These are phyloP conservation scores for Begonia peltatifolia DNA, from an alignment of 306 rosid genomes.

Conservation along the genomic window DNA sequence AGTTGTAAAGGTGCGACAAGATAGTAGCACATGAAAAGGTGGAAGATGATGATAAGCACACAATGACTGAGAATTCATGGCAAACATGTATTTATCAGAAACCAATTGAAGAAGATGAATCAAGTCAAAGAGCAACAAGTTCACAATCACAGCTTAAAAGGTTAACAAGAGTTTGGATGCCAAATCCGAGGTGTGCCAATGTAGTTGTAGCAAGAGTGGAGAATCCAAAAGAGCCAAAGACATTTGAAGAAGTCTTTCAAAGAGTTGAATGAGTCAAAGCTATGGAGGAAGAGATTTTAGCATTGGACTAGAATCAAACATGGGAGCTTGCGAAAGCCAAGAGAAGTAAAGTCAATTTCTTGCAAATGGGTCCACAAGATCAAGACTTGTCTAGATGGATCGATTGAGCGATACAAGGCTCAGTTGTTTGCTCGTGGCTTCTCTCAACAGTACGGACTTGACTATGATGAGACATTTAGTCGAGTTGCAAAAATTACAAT, in stretches of 20 bases:
- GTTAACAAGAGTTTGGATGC: background rate
- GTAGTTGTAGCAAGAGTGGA: background rate
- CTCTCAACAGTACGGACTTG: background rate
- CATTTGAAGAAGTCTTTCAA: background rate
- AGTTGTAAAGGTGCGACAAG: too few species aligned
- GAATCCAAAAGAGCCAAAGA: background rate
- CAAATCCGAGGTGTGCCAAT: background rate
- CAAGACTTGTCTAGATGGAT: background rate
- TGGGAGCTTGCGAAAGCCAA: constrained; percentile 1
- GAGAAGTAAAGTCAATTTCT: background rate
- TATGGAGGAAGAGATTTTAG: background rate
- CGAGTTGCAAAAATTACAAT: too few species aligned
- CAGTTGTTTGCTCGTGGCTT: background rate
- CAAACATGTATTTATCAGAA: background rate
- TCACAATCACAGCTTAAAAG: too few species aligned
- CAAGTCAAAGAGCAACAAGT: too few species aligned
- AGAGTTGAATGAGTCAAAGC: background rate
- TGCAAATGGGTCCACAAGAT: background rate
- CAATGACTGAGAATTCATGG: background rate
- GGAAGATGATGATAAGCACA: too few species aligned
- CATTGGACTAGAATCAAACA: background rate
- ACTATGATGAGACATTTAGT: too few species aligned
- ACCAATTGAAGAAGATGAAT: too few species aligned
- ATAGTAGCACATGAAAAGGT: too few species aligned
- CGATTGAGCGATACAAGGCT: constrained; percentile 1